phyloP scores from a whole-genome alignment of 495 filamentous ascomycete species.

The Penicillium daleae region DNA sequence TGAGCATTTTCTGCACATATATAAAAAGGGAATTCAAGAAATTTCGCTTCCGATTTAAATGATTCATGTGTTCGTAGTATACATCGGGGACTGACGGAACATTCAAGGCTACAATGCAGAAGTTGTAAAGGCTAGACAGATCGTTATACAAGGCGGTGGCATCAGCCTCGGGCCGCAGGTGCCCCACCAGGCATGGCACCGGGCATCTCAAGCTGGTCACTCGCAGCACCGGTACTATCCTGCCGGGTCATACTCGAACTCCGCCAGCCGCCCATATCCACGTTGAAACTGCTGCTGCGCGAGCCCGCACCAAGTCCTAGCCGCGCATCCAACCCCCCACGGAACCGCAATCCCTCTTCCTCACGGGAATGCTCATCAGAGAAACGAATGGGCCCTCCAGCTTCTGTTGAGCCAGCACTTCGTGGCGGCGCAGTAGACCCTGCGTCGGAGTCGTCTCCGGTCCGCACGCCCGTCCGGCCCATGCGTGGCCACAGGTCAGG shows the following conservation, averaged over 20 bases:
- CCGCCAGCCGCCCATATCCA: constrained; percentile 41
- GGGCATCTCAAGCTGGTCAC: constrained; percentile 43
- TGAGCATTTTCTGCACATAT: constrained; percentile 1
- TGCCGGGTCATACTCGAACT: constrained; percentile 43
- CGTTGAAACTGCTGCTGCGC: constrained; percentile 44
- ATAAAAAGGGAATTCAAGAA: neutral
- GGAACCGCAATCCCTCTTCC: constrained; percentile 43
- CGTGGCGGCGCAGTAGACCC: constrained; percentile 45
- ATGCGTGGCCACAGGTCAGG: constrained; percentile 93
- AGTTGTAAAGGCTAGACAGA: constrained; percentile 2
- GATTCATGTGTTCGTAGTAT: constrained; percentile 2
- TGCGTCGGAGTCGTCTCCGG: constrained; percentile 49
- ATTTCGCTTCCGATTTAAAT: neutral
- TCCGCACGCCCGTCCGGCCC: constrained; percentile 50
- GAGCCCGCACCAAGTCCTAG: constrained; percentile 42
- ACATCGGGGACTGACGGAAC: neutral
- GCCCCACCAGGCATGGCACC: constrained; percentile 34
- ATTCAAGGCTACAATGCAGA: neutral
- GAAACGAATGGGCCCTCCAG: constrained; percentile 29
- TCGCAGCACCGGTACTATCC: constrained; percentile 34
- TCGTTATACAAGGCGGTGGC: neutral
- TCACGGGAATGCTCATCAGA: constrained; percentile 28
- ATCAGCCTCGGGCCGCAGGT: constrained; percentile 12
- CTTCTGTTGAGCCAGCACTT: constrained; percentile 38
- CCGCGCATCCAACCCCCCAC: constrained; percentile 35